These are phyloP conservation scores for Bombardia bombarda DNA, from an alignment of 495 filamentous ascomycete species.

Conservation along the genomic window DNA sequence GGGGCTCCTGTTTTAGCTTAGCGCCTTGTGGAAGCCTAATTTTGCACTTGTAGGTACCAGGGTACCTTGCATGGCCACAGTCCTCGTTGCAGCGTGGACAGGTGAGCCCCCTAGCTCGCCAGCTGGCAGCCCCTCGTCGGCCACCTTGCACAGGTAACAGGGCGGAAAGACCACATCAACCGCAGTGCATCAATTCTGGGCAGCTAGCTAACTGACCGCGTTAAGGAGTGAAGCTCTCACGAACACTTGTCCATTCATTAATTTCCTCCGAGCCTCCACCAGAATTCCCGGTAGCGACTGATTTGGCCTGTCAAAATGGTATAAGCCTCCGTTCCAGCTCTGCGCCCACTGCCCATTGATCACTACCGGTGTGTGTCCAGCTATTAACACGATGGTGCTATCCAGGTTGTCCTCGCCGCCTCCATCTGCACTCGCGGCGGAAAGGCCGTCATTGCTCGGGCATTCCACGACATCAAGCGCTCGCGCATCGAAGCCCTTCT, in stretches of 20 bases:
- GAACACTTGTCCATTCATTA: too few relatives aligned
- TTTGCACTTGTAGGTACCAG: background rate
- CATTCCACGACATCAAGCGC: slow-evolving; percentile 93
- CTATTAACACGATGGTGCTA: background rate
- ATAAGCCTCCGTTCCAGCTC: too few relatives aligned
- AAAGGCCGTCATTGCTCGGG: slow-evolving; percentile 91
- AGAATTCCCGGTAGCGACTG: background rate
- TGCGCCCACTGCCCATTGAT: too few relatives aligned
- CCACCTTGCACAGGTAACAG: background rate
- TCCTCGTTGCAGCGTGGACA: background rate
- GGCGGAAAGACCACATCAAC: slow-evolving; percentile 22
- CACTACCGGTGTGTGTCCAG: background rate
- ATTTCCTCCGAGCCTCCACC: too few relatives aligned
- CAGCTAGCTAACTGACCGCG: background rate
- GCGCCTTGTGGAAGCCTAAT: background rate
- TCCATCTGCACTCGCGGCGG: slow-evolving; percentile 98
- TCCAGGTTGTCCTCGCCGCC: slow-evolving; percentile 86
- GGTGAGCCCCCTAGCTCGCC: slow-evolving; percentile 1
- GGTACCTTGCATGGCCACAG: too few relatives aligned
- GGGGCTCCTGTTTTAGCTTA: background rate
- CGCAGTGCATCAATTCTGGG: slow-evolving; percentile 10
- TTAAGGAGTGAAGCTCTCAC: slow-evolving; percentile 14
- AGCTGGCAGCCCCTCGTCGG: slow-evolving; percentile 20
- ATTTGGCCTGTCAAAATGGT: background rate
- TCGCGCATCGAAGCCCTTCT: slow-evolving; percentile 93